Conservation (phyloP, 805 yeast species). For the Sugiyamaella smithiae region DNA sequence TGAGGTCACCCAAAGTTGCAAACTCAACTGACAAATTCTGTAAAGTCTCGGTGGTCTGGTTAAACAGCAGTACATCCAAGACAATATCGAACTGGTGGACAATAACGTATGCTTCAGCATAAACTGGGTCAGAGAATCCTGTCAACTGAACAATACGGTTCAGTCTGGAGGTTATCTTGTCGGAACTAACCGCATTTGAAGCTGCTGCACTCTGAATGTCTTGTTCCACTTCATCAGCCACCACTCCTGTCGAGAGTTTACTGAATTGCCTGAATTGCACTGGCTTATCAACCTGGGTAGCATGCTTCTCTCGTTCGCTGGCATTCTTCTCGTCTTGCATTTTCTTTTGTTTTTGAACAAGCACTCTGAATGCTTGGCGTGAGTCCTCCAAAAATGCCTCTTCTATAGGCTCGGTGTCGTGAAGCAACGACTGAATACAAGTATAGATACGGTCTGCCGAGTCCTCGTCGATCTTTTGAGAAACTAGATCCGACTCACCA, state of each 20-base stretch:
- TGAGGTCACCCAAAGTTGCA: slow-evolving; percentile 93
- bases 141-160: slow-evolving; percentile 89
- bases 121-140: slow-evolving; percentile 97
- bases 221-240: slow-evolving; percentile 43
- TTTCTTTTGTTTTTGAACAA: slow-evolving; percentile 58
- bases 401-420: slow-evolving; percentile 48
- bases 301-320: slow-evolving; percentile 55
- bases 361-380: slow-evolving; percentile 73
- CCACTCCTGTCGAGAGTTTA: slow-evolving; percentile 40
- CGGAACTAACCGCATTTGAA: slow-evolving; percentile 46
- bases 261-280: slow-evolving; percentile 77
- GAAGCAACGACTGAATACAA: slow-evolving; percentile 71
- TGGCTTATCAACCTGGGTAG: slow-evolving; percentile 76
- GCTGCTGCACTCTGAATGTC: slow-evolving; percentile 58
- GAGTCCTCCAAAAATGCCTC: slow-evolving; percentile 84
- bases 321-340: slow-evolving; percentile 57
- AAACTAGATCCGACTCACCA: slow-evolving; percentile 69
- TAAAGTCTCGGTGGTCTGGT: slow-evolving; percentile 83
- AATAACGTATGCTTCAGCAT: slow-evolving; percentile 94
- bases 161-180: slow-evolving; percentile 60
- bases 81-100: slow-evolving; percentile 97
- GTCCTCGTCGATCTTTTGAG: slow-evolving; percentile 88
- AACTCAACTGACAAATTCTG: slow-evolving; percentile 91
- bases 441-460: slow-evolving; percentile 90
- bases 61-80: slow-evolving; percentile 87